Percentiles rank a stretch among this genome's conserved stretches.
Evolutionary conservation across 2,329 filamentous ascomycete species (phyloP).

Genomic region (Colletotrichum australisinense): DNA sequence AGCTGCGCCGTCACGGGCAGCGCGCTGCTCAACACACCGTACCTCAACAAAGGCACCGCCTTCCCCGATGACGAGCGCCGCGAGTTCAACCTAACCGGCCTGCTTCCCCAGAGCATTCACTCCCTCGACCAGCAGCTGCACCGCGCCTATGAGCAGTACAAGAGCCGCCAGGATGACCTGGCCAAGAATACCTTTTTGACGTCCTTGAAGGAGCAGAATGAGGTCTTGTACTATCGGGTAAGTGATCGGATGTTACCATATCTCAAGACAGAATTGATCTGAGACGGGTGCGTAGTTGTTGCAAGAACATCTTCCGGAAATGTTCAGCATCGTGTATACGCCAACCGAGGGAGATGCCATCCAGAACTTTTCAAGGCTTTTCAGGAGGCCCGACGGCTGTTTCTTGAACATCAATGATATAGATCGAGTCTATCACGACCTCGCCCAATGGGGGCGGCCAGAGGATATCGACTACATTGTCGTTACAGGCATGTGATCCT

Average conservation of each 20-base stretch:
- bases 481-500: constrained; percentile 72
- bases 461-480: constrained; percentile 92
- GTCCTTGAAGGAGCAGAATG: constrained; percentile 86
- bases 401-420: constrained; percentile 80
- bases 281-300: constrained; percentile 64
- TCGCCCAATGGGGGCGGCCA: constrained; percentile 74
- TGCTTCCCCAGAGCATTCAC: constrained; percentile 79
- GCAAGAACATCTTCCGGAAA: constrained; percentile 82
- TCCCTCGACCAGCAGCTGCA: constrained; percentile 80
- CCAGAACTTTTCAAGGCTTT: constrained; percentile 82
- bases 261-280: too few species aligned
- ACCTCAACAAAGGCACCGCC: constrained; percentile 84
- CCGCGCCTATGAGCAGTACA: constrained; percentile 86
- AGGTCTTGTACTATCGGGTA: constrained; percentile 83
- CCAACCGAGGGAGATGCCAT: constrained; percentile 92
- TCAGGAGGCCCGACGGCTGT: constrained; percentile 82
- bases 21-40: constrained; percentile 49
- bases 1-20: constrained; percentile 50
- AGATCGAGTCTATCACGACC: constrained; percentile 72
- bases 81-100: constrained; percentile 76
- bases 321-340: constrained; percentile 92
- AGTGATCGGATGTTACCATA: constrained; percentile 22
- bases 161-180: constrained; percentile 69
- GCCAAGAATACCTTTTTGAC: constrained; percentile 91
- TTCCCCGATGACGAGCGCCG: constrained; percentile 77